Evolutionary conservation across 192 early-diverging fungal genomes (phyloP).

Genomic region (Backusella liffmaniae): DNA sequence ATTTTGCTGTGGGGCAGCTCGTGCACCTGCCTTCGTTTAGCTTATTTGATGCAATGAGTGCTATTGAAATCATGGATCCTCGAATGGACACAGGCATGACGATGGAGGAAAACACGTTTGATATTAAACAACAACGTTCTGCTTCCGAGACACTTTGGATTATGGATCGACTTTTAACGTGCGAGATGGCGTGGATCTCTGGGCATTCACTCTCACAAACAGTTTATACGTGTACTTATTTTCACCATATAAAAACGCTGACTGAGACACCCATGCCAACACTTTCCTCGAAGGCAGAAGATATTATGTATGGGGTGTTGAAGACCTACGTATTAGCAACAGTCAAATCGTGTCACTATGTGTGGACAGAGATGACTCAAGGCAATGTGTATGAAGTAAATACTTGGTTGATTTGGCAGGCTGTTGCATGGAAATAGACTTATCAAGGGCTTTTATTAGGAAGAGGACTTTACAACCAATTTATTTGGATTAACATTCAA

Average conservation of each 20-base stretch:
- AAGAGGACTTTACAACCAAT: constrained; percentile 62
- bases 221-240: constrained; percentile 54
- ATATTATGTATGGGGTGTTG: constrained; percentile 42
- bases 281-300: background rate
- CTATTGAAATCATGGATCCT: constrained; percentile 66
- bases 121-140: constrained; percentile 33
- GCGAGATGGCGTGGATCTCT: constrained; percentile 62
- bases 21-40: constrained; percentile 54
- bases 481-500: constrained; percentile 49
- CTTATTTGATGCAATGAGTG: constrained; percentile 63
- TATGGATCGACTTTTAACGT: constrained; percentile 51
- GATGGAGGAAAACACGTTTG: constrained; percentile 40
- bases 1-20: constrained; percentile 55
- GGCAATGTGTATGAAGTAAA: constrained; percentile 55
- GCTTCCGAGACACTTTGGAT: constrained; percentile 41
- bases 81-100: constrained; percentile 65
- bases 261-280: background rate
- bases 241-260: constrained; percentile 43
- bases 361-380: constrained; percentile 56
- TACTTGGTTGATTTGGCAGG: too few relatives aligned
- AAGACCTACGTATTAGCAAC: constrained; percentile 49
- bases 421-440: too few relatives aligned
- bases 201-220: constrained; percentile 62
- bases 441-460: constrained; percentile 10
- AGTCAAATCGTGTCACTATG: constrained; percentile 47